Percentiles rank a stretch among this genome's conserved stretches.
phyloP scores from a whole-genome alignment of 495 filamentous ascomycete genomes.

The Articulospora tetracladia region DNA sequence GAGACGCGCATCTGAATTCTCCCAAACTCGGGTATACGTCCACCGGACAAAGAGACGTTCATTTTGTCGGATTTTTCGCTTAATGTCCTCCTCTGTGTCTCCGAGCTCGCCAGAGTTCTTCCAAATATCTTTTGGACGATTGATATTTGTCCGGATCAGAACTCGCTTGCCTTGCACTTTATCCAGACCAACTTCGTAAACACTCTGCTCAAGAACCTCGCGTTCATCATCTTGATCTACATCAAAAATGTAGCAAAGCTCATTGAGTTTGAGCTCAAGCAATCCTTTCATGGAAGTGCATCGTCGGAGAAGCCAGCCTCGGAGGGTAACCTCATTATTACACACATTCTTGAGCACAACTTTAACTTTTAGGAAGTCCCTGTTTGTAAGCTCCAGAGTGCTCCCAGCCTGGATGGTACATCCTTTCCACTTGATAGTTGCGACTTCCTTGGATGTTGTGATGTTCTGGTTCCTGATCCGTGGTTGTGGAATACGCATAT shows the following conservation, averaged over 20 bases:
- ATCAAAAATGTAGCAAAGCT: slow-evolving; percentile 47
- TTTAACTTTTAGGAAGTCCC: slow-evolving; percentile 38
- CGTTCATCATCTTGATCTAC: slow-evolving; percentile 38
- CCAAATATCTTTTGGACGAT: slow-evolving; percentile 25
- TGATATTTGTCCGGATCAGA: slow-evolving; percentile 48
- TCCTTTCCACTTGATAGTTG: not conserved
- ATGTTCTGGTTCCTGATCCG: not conserved
- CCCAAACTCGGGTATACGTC: slow-evolving; percentile 17
- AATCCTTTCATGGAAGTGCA: slow-evolving; percentile 25
- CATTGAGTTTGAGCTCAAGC: slow-evolving; percentile 43
- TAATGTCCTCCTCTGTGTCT: slow-evolving; percentile 15
- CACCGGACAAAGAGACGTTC: slow-evolving; percentile 21
- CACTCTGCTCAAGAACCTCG: slow-evolving; percentile 34
- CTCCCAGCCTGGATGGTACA: not conserved
- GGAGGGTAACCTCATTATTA: slow-evolving; percentile 28
- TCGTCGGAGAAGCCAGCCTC: slow-evolving; percentile 37
- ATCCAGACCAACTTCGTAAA: slow-evolving; percentile 35
- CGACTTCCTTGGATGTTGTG: not conserved
- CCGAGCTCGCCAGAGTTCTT: not conserved
- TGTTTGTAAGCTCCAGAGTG: slow-evolving; percentile 6
- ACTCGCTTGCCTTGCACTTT: slow-evolving; percentile 33
- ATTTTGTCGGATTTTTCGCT: slow-evolving; percentile 24
- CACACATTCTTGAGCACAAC: slow-evolving; percentile 28
- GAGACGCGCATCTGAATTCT: too few relatives aligned
- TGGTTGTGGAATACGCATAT: too few relatives aligned